phyloP scores from a whole-genome alignment of 345 rosid species.

The Bruguiera sexangula region DNA sequence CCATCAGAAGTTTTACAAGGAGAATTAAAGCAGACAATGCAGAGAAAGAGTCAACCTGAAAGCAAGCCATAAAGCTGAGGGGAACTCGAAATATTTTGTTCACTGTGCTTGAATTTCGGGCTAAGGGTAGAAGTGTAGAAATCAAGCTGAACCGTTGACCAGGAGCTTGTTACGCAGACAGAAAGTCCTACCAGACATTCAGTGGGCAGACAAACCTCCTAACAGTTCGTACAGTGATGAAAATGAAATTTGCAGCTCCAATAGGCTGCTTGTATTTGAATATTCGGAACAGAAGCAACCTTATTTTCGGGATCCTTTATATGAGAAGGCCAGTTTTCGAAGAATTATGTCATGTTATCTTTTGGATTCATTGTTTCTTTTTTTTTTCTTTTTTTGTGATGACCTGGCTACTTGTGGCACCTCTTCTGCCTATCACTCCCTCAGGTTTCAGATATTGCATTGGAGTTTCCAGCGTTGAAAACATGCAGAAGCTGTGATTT shows the following conservation, averaged over 20 bases:
- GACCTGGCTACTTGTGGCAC: slow-evolving; percentile 12
- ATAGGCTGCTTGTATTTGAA: slow-evolving; percentile 40
- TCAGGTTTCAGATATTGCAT: slow-evolving; percentile 54
- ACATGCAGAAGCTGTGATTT: slow-evolving; percentile 71
- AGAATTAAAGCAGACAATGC: not conserved
- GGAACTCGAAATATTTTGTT: not conserved
- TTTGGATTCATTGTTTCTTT: not conserved
- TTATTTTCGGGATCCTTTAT: slow-evolving; percentile 50
- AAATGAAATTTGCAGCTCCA: slow-evolving; percentile 26
- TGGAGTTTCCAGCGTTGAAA: slow-evolving; percentile 57
- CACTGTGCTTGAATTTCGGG: slow-evolving; percentile 34
- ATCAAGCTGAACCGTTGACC: slow-evolving; percentile 12
- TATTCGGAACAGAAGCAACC: slow-evolving; percentile 62
- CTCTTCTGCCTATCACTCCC: not conserved
- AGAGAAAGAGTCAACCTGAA: not conserved
- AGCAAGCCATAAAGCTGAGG: not conserved
- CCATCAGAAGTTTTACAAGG: too few relatives aligned
- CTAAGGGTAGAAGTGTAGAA: slow-evolving; percentile 25
- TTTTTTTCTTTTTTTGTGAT: not conserved
- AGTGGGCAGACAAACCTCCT: slow-evolving; percentile 37
- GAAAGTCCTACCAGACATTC: slow-evolving; percentile 55
- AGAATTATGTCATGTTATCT: not conserved
- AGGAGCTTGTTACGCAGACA: slow-evolving; percentile 2
- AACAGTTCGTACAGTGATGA: slow-evolving; percentile 39
- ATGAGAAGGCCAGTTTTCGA: slow-evolving; percentile 46